Base-by-base conservation (phyloP, 352 stramenopile species). In the Paralagenidium karlingii region DNA sequence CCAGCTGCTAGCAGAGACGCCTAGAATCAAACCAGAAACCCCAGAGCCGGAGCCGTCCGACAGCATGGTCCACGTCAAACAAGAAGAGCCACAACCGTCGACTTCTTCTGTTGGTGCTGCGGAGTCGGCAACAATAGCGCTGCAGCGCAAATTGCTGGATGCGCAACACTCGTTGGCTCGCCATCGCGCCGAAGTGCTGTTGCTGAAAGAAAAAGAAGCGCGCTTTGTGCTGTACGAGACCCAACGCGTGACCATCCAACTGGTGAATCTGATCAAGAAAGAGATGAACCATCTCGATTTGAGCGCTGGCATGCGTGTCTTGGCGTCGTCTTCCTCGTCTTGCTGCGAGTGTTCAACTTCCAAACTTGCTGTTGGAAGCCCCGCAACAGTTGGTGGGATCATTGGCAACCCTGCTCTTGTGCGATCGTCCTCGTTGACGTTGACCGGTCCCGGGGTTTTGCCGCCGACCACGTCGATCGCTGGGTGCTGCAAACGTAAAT, bases 61-160 rank as follows among this genome's bases (percentile, higher is more conserved):
- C n/a, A n/a, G n/a, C n/a, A n/a, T n/a, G n/a, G n/a, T n/a, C n/a
- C n/a, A n/a, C n/a, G n/a, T n/a, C n/a, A n/a, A n/a, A n/a, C n/a
- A n/a, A n/a, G n/a, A n/a, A n/a, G n/a, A n/a, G n/a, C n/a, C n/a
- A n/a, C n/a, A n/a, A n/a, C n/a, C n/a, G n/a, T n/a, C n/a, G n/a
- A n/a, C n/a, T n/a, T n/a, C n/a, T n/a, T n/a, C n/a, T n/a, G n/a
- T n/a, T n/a, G n/a, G n/a, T n/a, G n/a, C n/a, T n/a, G n/a, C n/a
- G n/a, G n/a, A n/a, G n/a, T n/a, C n/a, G n/a, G n/a, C n/a, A n/a
- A n/a, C n/a, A n/a, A 55, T 58, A 26, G 46, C 63, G 8, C 40
- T 86, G 25, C 60, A 68, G 12, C 63, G 75, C 34, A 76, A 86
- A 33, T 52, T 86, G 2, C 40, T 82, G 19, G 66, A 86, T 26